phyloP scores from a whole-genome alignment of 495 filamentous ascomycete genomes.

The Aspergillus sparsus region DNA sequence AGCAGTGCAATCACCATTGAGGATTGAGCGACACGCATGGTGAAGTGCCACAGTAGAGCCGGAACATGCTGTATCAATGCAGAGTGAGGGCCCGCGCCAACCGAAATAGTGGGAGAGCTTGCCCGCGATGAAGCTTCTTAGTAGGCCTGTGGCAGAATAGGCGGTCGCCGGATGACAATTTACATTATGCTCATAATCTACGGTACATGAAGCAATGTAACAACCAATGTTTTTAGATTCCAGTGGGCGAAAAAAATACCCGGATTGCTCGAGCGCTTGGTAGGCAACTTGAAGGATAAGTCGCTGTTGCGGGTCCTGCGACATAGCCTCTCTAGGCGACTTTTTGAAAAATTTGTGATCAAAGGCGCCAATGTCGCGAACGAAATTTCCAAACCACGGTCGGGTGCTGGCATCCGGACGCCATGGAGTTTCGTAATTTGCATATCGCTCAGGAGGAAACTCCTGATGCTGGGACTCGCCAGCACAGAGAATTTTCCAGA shows the following conservation, averaged over 20 bases:
- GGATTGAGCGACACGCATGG: conserved; percentile 38
- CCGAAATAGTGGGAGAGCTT: conserved; percentile 47
- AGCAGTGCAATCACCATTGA: conserved; percentile 38
- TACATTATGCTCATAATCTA: conserved; percentile 46
- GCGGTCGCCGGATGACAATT: conserved; percentile 36
- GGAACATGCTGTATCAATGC: conserved; percentile 52
- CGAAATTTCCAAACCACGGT: conserved; percentile 51
- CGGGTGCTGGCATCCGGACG: conserved; percentile 33
- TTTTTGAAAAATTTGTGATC: conserved; percentile 58
- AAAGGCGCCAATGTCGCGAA: conserved; percentile 46
- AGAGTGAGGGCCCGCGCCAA: conserved; percentile 50
- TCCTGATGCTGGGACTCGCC: conserved; percentile 47
- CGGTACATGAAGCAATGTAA: conserved; percentile 35
- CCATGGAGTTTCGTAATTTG: conserved; percentile 33
- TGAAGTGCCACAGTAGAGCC: conserved; percentile 46
- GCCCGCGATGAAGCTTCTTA: conserved; percentile 40
- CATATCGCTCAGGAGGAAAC: conserved; percentile 41
- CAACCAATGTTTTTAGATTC: conserved; percentile 32
- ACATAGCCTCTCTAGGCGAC: conserved; percentile 45
- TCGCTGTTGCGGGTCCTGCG: conserved; percentile 56
- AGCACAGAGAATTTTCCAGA: conserved; percentile 42
- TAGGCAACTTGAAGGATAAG: conserved; percentile 52
- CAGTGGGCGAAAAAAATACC: conserved; percentile 33
- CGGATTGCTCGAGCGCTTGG: conserved; percentile 49
- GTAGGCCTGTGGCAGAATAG: conserved; percentile 39